Conservation (phyloP, 257 asterid genomes). For the Solanum etuberosum region DNA sequence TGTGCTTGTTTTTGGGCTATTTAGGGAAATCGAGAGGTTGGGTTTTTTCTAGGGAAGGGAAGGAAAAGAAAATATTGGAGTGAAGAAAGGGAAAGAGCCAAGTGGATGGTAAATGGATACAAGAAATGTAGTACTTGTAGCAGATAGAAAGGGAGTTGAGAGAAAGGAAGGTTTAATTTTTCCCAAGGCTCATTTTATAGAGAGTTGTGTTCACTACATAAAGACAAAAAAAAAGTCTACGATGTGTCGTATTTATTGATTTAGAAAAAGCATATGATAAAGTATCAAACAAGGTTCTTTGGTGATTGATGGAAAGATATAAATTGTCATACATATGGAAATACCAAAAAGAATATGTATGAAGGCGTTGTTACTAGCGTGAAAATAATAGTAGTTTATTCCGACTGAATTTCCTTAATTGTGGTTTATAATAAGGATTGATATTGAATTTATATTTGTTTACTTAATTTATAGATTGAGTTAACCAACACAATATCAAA, state of each 20-base stretch:
- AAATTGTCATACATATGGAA: not conserved
- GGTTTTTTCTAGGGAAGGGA: not conserved
- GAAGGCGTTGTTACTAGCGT: not conserved
- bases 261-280: no score
- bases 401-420: not conserved
- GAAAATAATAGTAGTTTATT: not conserved
- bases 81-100: not conserved
- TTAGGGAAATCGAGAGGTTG: not conserved
- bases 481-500: no score
- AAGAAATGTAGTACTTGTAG: not conserved
- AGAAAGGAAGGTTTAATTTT: not conserved
- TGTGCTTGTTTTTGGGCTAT: not conserved
- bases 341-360: not conserved
- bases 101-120: not conserved
- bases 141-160: not conserved
- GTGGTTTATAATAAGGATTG: no score
- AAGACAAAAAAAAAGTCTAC: not conserved
- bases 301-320: not conserved
- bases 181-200: not conserved
- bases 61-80: not conserved
- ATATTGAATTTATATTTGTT: no score
- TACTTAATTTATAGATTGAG: accelerated
- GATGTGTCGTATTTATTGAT: not conserved
- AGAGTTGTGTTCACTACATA: not conserved
- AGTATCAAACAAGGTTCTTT: not conserved